Evolutionary conservation across 2,329 filamentous ascomycete genomes (phyloP).

Genomic region (Cladosporium velox): DNA sequence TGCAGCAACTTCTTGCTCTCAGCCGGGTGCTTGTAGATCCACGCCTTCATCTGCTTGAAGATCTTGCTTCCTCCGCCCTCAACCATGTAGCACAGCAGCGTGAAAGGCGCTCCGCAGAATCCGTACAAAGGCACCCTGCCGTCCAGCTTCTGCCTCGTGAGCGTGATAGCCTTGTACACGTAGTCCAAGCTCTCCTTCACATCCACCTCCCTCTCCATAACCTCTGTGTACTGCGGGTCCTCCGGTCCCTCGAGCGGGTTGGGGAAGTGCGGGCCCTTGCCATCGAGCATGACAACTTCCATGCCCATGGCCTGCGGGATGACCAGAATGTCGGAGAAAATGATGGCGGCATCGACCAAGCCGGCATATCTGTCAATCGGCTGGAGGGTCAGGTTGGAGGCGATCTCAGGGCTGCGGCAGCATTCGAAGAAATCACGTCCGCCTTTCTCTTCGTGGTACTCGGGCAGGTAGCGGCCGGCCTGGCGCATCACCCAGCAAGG

Average conservation of each 20-base stretch:
- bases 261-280: conserved; percentile 94
- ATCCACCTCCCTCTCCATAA: conserved; percentile 78
- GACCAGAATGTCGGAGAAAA: conserved; percentile 97
- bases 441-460: conserved; percentile 95
- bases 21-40: conserved; percentile 87
- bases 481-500: conserved; percentile 99
- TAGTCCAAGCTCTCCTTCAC: conserved; percentile 85
- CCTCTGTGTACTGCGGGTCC: conserved; percentile 77
- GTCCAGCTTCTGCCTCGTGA: conserved; percentile 83
- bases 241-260: conserved; percentile 75
- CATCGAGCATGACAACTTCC: conserved; percentile 97
- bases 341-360: conserved; percentile 93
- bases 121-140: conserved; percentile 91
- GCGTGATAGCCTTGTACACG: conserved; percentile 91
- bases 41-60: conserved; percentile 92
- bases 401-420: conserved; percentile 89
- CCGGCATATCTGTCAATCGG: conserved; percentile 89
- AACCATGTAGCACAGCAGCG: conserved; percentile 97
- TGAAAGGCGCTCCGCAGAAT: conserved; percentile 97
- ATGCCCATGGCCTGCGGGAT: conserved; percentile 98
- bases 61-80: conserved; percentile 95
- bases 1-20: conserved; percentile 79
- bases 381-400: conserved; percentile 90
- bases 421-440: conserved; percentile 94
- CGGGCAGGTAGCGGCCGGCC: conserved; percentile 94